Conservation (phyloP, 768 basidiomycete genomes). For the Suillus bovinus region DNA sequence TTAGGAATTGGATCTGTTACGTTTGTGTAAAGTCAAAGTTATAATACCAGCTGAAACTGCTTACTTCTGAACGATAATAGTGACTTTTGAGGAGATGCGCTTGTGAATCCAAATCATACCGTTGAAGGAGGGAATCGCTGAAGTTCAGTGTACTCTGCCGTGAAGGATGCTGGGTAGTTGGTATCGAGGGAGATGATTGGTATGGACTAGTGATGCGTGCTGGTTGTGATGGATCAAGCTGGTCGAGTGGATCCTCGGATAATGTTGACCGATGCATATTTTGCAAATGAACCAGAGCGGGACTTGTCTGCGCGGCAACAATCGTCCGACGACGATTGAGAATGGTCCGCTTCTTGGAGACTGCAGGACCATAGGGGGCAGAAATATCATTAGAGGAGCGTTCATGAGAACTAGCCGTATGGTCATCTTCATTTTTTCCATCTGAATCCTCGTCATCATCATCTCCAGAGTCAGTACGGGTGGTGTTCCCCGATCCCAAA, state of each 20-base stretch:
- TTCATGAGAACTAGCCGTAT: constrained; percentile 16
- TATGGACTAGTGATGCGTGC: constrained; percentile 46
- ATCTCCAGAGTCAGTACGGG: constrained; percentile 25
- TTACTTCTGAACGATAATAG: constrained; percentile 84
- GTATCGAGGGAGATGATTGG: constrained; percentile 73
- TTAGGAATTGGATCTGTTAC: constrained; percentile 77
- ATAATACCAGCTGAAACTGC: constrained; percentile 21
- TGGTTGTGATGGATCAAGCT: constrained; percentile 49
- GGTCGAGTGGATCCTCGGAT: constrained; percentile 76
- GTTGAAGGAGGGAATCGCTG: constrained; percentile 60
- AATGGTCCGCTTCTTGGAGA: constrained; percentile 14
- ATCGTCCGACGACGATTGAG: constrained; percentile 48
- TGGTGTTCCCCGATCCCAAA: constrained; percentile 23
- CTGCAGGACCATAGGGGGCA: constrained; percentile 14
- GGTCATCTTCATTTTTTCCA: constrained; percentile 37
- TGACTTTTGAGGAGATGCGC: constrained; percentile 77
- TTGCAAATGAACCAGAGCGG: constrained; percentile 64
- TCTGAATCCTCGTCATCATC: constrained; percentile 49
- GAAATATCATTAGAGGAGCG: constrained; percentile 16
- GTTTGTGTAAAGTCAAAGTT: constrained; percentile 13
- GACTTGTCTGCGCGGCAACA: constrained; percentile 70
- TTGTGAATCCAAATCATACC: constrained; percentile 69
- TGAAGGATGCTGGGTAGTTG: constrained; percentile 45
- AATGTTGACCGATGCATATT: constrained; percentile 51
- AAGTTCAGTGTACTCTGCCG: constrained; percentile 45